Base-by-base conservation (phyloP, 2,329 filamentous ascomycete genomes). In the Rutstroemia sp. region DNA sequence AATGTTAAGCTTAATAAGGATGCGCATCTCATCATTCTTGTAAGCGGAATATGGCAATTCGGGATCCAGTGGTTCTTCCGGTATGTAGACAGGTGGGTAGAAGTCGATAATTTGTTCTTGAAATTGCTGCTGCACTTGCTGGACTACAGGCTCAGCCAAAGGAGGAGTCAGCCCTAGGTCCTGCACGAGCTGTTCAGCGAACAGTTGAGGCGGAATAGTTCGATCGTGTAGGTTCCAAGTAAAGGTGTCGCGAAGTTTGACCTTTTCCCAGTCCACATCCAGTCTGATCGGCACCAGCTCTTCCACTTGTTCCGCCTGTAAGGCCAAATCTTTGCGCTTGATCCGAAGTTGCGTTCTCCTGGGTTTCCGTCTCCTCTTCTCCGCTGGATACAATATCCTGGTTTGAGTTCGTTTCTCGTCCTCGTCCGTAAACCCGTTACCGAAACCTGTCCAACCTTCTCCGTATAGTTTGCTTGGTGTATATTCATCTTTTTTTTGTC, bases 1-100 rank as follows among this genome's bases (percentile, higher is more conserved):
- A 67, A 99, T 96, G 72, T 97, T 96, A 51, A 99, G 79, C 72
- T 96, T 97, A 72, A 99, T 84, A 45, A 95, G 76, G 64, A 99
- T 88, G 51, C 94, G 87, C 92, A 99, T 96, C 75, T 99, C 94
- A 69, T 99, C 94, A 69, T 99, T 96, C 73, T 97, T 97, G 76
- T 96, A 96, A 6, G 94, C 92, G 40, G 81, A 86, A 69, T 97
- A 97, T 0, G 92, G 92, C 12, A 95, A 78, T 68, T 94, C 87
- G 1, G 91, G 88, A 66, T 99, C 92, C 48, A 96, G 78, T 0
- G 92, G 83, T 65, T 96, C 90, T 65, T 97, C 92, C 64, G 95
- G 87, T 49, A 92, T 87, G 68, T 85, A 94, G 23, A 94, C 85
- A 65, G 95, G 90, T 5, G 94, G 94, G 69, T 95, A 96, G 70